Evolutionary conservation across 2,329 filamentous ascomycete genomes (phyloP).

Genomic region (Exophiala oligosperma): DNA sequence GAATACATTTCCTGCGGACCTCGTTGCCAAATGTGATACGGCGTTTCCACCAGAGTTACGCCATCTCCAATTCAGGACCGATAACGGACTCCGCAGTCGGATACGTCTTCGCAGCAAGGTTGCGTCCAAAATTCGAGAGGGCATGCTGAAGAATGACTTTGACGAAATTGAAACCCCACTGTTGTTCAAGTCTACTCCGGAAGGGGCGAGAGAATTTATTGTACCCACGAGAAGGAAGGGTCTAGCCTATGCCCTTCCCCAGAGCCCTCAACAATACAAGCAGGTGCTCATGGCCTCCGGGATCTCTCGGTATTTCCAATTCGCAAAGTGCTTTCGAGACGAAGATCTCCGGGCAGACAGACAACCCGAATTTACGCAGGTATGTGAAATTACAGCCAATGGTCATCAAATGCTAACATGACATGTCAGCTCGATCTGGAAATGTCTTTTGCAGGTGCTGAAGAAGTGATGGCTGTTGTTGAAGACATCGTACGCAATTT

Average conservation of each 20-base stretch:
- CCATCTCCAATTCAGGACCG: slow-evolving; percentile 82
- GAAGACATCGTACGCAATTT: slow-evolving; percentile 33
- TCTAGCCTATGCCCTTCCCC: slow-evolving; percentile 83
- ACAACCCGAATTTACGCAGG: slow-evolving; percentile 95
- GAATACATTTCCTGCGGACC: slow-evolving; percentile 71
- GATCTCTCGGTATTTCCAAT: slow-evolving; percentile 80
- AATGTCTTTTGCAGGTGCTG: slow-evolving; percentile 77
- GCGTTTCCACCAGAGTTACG: slow-evolving; percentile 73
- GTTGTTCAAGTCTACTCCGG: slow-evolving; percentile 95
- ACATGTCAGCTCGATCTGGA: slow-evolving; percentile 78
- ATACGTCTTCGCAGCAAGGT: slow-evolving; percentile 69
- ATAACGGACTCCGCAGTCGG: slow-evolving; percentile 64
- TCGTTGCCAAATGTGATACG: slow-evolving; percentile 73
- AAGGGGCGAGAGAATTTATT: slow-evolving; percentile 91
- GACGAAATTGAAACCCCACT: slow-evolving; percentile 87
- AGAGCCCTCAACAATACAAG: slow-evolving; percentile 98
- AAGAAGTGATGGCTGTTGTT: slow-evolving; percentile 65
- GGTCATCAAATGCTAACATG: not conserved
- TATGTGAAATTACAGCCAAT: slow-evolving; percentile 36
- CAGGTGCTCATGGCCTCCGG: slow-evolving; percentile 95
- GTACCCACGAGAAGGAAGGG: slow-evolving; percentile 80
- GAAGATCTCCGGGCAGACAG: slow-evolving; percentile 90
- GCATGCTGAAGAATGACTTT: slow-evolving; percentile 61
- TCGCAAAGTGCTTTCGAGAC: slow-evolving; percentile 92
- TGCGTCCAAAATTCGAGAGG: slow-evolving; percentile 53